Base-by-base conservation (phyloP, 768 basidiomycete species). In the Lactarius sp. region DNA sequence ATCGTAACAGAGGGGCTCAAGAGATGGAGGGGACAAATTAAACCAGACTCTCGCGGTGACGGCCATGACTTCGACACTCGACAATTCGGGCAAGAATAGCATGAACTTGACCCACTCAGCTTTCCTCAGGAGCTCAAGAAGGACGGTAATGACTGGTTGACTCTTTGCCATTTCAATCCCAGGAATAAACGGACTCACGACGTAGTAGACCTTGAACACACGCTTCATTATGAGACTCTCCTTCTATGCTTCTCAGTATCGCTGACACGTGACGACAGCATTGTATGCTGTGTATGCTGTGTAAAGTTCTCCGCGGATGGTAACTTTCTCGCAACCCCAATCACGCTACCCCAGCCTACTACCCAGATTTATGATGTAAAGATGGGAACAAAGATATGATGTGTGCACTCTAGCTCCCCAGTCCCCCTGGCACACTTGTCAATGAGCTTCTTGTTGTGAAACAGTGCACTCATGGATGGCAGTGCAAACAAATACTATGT, bases 271-370 rank as follows among this genome's bases (percentile, higher is more conserved):
- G 50, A 52, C 14, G 53, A 47, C 66, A 88, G 88, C 63, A 88
- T 90, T 27, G 27, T 27, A 27, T 27, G 27, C 2, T 27, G 27
- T 27, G 88, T 90, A 8, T 92, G 95, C 70, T 97, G 94, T 71
- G 94, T 97, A 33, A 83, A 90, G 63, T 96, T 97, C 77, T 96
- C 93, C 56, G 90, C 92, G 13, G 94, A 98, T 74, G 93, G 95
- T 31, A 93, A 91, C 73, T 86, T 81, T 65, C 83, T 98, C 37
- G 96, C 96, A 36, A 98, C 96, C 4, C 94, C 76, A 98, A 98
- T 76, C 82, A 92, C 47, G 92, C 93, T 0, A 92, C 22, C 2
- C 22, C 22, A 27, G 22, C 22, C 22, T 27, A 27, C 22, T 27
- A 27, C 94, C 20, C 94, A 97, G 74, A 94, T 98, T 61, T 98